phyloP scores from a whole-genome alignment of 441 rosid species.

The Adansonia rubrostipa region DNA sequence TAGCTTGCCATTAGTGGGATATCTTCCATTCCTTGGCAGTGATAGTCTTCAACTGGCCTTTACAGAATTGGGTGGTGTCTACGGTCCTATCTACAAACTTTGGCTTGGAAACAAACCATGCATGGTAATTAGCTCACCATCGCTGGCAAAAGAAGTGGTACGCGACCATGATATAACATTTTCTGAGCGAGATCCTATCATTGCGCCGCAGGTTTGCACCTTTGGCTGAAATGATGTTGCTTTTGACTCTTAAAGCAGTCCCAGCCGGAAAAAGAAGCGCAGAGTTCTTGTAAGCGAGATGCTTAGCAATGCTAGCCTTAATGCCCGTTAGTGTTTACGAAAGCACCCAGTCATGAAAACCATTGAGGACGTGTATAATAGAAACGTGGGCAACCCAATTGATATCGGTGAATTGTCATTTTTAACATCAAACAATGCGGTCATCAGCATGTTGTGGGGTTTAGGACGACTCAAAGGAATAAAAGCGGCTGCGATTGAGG shows the following conservation, averaged over 20 bases:
- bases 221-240: conserved; percentile 51
- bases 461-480: conserved; percentile 30
- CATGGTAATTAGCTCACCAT: conserved; percentile 54
- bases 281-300: conserved; percentile 52
- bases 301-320: conserved; percentile 46
- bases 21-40: conserved; percentile 63
- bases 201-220: conserved; percentile 36
- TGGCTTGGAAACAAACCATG: conserved; percentile 51
- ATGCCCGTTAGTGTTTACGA: conserved; percentile 43
- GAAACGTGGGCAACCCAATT: conserved; percentile 31
- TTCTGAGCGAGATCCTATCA: conserved; percentile 49
- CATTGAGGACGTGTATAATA: conserved; percentile 31
- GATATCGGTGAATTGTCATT: conserved; percentile 54
- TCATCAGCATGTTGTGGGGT: conserved; percentile 53
- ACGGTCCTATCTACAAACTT: conserved; percentile 63
- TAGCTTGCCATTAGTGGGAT: conserved; percentile 63
- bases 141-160: conserved; percentile 52
- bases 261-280: conserved; percentile 48
- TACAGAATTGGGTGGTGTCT: conserved; percentile 38
- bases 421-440: conserved; percentile 28
- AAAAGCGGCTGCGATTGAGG: conserved; percentile 23
- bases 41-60: conserved; percentile 47
- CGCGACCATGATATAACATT: conserved; percentile 54
- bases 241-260: conserved; percentile 44
- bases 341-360: conserved; percentile 40